Percentiles rank a stretch among this genome's conserved stretches.
Conservation (phyloP, 140 eudicot genomes). For the Anethum foeniculum region DNA sequence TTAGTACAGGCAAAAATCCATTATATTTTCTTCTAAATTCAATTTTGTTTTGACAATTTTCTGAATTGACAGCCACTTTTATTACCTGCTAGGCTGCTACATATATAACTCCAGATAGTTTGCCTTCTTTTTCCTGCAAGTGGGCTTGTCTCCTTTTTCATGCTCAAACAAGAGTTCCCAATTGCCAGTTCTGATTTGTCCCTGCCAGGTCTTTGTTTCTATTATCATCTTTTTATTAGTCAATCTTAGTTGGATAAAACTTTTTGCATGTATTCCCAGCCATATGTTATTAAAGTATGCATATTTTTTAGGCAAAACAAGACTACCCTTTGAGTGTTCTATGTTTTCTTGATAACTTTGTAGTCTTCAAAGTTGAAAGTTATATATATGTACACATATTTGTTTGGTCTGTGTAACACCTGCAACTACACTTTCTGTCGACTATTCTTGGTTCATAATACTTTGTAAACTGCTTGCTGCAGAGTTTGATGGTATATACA, state of each 20-base stretch:
- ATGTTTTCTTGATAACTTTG: neutral
- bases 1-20: neutral
- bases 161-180: neutral
- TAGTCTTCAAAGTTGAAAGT: neutral
- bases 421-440: neutral
- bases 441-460: too few relatives aligned
- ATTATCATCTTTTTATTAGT: neutral
- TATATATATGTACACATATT: neutral
- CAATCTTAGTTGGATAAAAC: neutral
- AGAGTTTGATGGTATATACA: neutral
- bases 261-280: neutral
- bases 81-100: slow-evolving; percentile 9
- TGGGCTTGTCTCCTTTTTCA: slow-evolving; percentile 1
- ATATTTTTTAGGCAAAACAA: neutral
- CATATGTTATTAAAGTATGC: neutral
- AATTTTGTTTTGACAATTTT: neutral
- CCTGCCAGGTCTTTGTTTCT: neutral
- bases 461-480: too few relatives aligned
- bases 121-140: neutral
- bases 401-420: neutral
- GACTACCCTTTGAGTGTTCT: neutral
- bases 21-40: neutral
- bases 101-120: neutral
- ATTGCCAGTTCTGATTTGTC: neutral
- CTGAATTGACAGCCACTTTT: neutral